Evolutionary conservation across 768 basidiomycete species (phyloP), one percentile per base, ranked within the genome.

Genomic region (Lanmaoa rubissima): DNA sequence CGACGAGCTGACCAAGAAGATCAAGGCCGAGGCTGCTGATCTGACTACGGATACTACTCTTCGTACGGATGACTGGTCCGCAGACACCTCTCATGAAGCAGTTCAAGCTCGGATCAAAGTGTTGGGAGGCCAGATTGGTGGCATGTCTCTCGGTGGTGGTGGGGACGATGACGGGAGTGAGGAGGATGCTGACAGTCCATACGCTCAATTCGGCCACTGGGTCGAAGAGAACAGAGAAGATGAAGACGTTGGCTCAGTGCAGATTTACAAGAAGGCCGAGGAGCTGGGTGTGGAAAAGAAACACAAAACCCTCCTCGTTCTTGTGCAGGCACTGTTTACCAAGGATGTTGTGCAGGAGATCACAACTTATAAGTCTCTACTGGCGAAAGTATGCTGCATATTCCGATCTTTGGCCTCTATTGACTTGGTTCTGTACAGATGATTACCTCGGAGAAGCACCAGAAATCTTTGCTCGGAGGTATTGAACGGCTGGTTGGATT

Each of bases 211-310:
- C 50, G 92, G 91, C 5, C 80, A 76, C 42, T 98, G 95, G 96
- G 79, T 92, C 55, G 82, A 86, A 65, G 92, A 94, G 57, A 86
- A 87, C 55, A 78, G 78, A 39, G 78, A 74, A 31, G 72, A 71
- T 17, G 55, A 60, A 36, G 62, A 44, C 11, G 28, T 69, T 11
- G 76, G 76, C 19, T 75, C 77, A 5, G 78, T 89, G 49, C 84
- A 87, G 24, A 82, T 95, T 41, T 93, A 79, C 77, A 89, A 92
- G 74, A 94, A 94, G 76, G 89, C 89, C 1, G 88, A 95, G 67
- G 94, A 96, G 49, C 69, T 94, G 24, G 92, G 91, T 42, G 88
- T 98, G 60, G 93, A 91, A 68, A 94, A 91, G 79, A 98, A 97
- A 74, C 92, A 98, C 79, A 95, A 89, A 80, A 82, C 89, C 0